Base-by-base conservation (phyloP, 148 eudicot genomes). In the Diospyros kaki region DNA sequence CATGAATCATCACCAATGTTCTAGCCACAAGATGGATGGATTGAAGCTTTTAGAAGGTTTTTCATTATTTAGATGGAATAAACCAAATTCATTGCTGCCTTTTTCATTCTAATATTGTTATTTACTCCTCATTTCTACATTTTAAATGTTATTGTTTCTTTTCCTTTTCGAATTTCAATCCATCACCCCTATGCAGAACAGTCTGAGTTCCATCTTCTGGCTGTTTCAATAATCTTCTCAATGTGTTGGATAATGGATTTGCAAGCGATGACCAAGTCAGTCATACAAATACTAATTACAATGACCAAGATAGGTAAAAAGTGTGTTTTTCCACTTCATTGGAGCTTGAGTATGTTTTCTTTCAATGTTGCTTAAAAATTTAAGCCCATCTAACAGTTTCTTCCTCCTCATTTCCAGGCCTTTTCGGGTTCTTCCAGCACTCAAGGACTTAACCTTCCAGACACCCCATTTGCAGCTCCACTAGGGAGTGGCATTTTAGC, bases 371-470 rank as follows among this genome's bases (percentile, higher is more conserved):
- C 52, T 3, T 48, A 48, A 48, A 48, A 7, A 48, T 3, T 3
- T 3, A 48, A 48, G 52, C 7, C 52, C 4, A 48, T 50, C n/a
- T 48, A n/a, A n/a, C n/a, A n/a, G n/a, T 46, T 9, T 41, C 2
- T 62, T 9, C 44, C 11, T 8, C 12, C 40, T 2, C 43, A 62
- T 6, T 14, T 58, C 28, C 10, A 11, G 52, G 1, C 10, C 38
- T n/a, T 41, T 41, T 28, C 62, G 3, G n/a, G n/a, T n/a, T n/a
- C n/a, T 61, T 71, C 75, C 81, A 82, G 88, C 44, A 73, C 40
- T 73, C 82, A 82, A 54, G 84, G 80, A 82, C 74, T 72, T 62
- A 78, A 80, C 72, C 85, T 85, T 58, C 85, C 88, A 4, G 85
- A 85, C 9, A 82, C 83, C 71, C 85, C 88, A 38, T 85, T 85